Percentiles rank a stretch among this genome's conserved stretches.
Conservation (phyloP, 257 asterid genomes). For the Przewalskia tangutica region DNA sequence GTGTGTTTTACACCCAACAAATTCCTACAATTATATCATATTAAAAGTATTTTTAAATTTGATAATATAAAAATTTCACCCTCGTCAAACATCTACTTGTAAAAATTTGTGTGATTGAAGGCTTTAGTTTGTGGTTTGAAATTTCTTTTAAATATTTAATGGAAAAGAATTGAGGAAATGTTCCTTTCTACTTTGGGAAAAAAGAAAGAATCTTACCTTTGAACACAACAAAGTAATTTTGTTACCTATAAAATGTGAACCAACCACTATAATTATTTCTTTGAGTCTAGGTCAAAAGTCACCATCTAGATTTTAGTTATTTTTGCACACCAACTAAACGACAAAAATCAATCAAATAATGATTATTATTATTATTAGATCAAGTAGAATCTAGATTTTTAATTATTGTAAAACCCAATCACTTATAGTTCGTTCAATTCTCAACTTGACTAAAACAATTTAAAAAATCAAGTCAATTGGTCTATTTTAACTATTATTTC, state of each 20-base stretch:
- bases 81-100: no score
- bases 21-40: no score
- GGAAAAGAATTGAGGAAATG: background rate
- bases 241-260: background rate
- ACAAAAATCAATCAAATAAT: background rate
- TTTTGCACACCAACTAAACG: background rate
- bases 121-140: background rate
- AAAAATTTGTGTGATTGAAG: no score
- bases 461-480: background rate
- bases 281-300: background rate
- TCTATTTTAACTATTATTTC: background rate
- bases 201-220: background rate
- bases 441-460: background rate
- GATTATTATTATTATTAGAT: background rate
- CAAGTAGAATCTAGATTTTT: background rate
- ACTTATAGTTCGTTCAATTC: background rate
- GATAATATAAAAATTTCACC: no score
- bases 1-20: no score
- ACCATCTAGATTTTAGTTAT: background rate
- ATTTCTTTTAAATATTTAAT: background rate
- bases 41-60: no score
- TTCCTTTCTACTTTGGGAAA: background rate
- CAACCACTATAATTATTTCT: background rate
- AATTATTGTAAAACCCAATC: background rate
- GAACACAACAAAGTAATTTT: background rate